Evolutionary conservation across 139 green algal species (phyloP).

Genomic region (Medakamo hakoo): DNA sequence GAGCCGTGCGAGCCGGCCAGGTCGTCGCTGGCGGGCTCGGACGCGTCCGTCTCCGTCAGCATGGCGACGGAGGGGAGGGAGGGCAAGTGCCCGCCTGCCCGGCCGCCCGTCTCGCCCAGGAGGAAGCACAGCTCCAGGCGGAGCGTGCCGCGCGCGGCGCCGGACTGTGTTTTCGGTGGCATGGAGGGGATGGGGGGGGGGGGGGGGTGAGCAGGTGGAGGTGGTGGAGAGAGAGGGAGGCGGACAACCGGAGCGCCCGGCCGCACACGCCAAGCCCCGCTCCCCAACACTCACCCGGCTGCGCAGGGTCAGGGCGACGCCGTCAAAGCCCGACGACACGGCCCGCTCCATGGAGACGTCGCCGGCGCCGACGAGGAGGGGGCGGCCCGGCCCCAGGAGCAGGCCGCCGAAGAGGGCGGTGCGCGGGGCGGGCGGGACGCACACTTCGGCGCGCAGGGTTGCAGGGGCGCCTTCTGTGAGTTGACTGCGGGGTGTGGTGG

Average conservation of each 20-base stretch:
- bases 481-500: background rate
- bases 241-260: background rate
- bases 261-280: too few relatives aligned
- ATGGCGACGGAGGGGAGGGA: too few relatives aligned
- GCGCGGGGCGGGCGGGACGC: too few relatives aligned
- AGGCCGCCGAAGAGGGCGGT: background rate
- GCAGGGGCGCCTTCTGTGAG: background rate
- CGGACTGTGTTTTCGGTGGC: too few relatives aligned
- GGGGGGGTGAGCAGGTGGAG: background rate
- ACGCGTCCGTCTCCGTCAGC: too few relatives aligned
- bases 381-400: too few relatives aligned
- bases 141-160: background rate
- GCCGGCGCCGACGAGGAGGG: background rate
- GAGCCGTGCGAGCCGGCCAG: too few relatives aligned
- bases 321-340: background rate
- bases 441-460: background rate
- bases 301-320: background rate
- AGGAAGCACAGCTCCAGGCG: background rate
- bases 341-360: background rate
- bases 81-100: too few relatives aligned
- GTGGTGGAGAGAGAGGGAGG: background rate
- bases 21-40: too few relatives aligned
- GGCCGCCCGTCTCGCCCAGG: background rate
- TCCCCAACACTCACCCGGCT: background rate
- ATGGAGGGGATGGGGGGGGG: background rate